Percentiles rank a stretch among this genome's conserved stretches.
phyloP scores from a whole-genome alignment of 805 yeast genomes.

The Middelhovenomyces tepae region DNA sequence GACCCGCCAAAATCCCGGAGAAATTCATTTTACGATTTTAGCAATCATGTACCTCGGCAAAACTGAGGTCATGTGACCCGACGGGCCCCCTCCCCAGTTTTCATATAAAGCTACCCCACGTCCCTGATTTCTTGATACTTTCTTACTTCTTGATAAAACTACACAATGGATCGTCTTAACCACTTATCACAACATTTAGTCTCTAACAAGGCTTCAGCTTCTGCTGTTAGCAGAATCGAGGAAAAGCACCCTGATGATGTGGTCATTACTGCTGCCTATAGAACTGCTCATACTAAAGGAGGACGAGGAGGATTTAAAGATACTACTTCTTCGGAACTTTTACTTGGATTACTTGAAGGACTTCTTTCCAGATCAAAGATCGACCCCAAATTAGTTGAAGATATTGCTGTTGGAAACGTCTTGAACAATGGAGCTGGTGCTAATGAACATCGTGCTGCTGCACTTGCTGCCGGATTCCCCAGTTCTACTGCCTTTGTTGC shows the following conservation, averaged over 20 bases:
- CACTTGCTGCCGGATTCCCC: constrained; percentile 86
- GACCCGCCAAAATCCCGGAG: no score
- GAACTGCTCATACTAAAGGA: constrained; percentile 85
- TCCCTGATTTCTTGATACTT: no score
- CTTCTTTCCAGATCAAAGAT: constrained; percentile 46
- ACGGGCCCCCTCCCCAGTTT: no score
- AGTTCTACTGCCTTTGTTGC: constrained; percentile 70
- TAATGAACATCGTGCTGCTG: constrained; percentile 88
- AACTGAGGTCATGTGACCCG: no score
- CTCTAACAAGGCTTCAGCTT: constrained; percentile 26
- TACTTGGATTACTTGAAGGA: constrained; percentile 54
- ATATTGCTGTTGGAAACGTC: constrained; percentile 85
- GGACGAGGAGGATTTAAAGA: constrained; percentile 83
- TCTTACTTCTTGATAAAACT: no score
- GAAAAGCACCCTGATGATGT: constrained; percentile 77
- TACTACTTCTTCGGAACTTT: constrained; percentile 69
- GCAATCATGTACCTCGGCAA: no score
- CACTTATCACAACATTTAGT: constrained; percentile 25
- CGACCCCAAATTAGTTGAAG: constrained; percentile 59
- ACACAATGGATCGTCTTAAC: constrained; percentile 25
- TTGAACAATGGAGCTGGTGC: constrained; percentile 92
- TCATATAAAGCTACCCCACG: no score
- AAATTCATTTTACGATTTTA: no score
- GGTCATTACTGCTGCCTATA: constrained; percentile 80
- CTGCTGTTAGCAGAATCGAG: constrained; percentile 29